Evolutionary conservation across 768 basidiomycete genomes (phyloP).

Genomic region (Sarcodon sp.): DNA sequence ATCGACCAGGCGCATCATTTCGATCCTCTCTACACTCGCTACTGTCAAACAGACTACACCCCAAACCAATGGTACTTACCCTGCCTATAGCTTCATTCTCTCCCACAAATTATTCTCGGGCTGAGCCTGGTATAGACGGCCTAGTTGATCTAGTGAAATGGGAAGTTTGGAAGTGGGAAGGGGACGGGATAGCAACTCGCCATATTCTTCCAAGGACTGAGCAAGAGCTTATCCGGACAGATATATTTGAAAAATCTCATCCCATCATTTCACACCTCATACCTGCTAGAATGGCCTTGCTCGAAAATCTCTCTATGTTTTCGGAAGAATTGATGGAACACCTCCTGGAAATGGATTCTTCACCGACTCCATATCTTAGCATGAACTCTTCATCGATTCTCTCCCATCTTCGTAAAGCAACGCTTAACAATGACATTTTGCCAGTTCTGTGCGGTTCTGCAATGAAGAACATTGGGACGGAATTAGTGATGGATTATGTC

Average conservation of each 20-base stretch:
- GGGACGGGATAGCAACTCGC: constrained; percentile 28
- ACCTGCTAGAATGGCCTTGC: constrained; percentile 51
- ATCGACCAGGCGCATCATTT: constrained; percentile 78
- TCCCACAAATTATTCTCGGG: constrained; percentile 46
- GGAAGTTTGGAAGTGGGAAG: constrained; percentile 69
- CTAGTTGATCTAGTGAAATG: constrained; percentile 76
- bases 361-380: constrained; percentile 53
- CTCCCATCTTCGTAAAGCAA: constrained; percentile 54
- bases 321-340: constrained; percentile 72
- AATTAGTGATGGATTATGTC: constrained; percentile 69
- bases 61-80: constrained; percentile 53
- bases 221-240: constrained; percentile 26
- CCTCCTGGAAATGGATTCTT: constrained; percentile 43
- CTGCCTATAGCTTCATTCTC: constrained; percentile 75
- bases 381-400: constrained; percentile 40
- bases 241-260: constrained; percentile 42
- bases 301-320: constrained; percentile 72
- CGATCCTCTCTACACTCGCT: constrained; percentile 59
- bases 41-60: constrained; percentile 63
- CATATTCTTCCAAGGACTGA: constrained; percentile 37
- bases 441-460: constrained; percentile 82
- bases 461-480: constrained; percentile 68
- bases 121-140: constrained; percentile 78
- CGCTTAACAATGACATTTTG: constrained; percentile 49
- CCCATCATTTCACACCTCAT: constrained; percentile 58